A percentile compares a stretch with the other conserved stretches of the same genome.
Evolutionary conservation across 768 basidiomycete genomes (phyloP).

Genomic region (Lyophyllum shimeji): DNA sequence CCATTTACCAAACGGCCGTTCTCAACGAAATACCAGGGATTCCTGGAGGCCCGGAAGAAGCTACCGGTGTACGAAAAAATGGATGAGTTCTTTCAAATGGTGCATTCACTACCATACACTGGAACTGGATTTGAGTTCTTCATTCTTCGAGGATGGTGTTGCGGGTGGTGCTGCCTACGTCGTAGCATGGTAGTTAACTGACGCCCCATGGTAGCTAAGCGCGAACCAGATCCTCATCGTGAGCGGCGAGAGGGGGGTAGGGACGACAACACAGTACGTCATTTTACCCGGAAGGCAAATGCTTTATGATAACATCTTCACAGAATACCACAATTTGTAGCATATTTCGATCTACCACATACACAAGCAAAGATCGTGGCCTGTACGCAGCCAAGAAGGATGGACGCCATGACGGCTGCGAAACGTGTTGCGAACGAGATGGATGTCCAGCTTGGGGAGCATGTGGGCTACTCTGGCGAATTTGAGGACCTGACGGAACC

Average conservation of each 20-base stretch:
- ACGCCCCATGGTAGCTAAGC: constrained; percentile 50
- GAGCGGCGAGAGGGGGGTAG: constrained; percentile 94
- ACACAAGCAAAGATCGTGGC: constrained; percentile 88
- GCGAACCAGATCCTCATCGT: constrained; percentile 85
- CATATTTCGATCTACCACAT: constrained; percentile 91
- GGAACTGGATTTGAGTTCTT: constrained; percentile 45
- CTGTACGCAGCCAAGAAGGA: constrained; percentile 94
- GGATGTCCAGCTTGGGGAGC: constrained; percentile 93
- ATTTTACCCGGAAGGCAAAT: not conserved
- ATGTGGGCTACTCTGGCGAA: constrained; percentile 97
- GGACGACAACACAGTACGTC: constrained; percentile 92
- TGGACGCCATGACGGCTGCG: constrained; percentile 97
- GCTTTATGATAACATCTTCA: constrained; percentile 14
- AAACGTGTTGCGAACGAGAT: constrained; percentile 99
- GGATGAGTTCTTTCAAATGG: constrained; percentile 89
- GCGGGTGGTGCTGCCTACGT: constrained; percentile 20
- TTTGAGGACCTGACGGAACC: constrained; percentile 96
- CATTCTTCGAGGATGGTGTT: constrained; percentile 39
- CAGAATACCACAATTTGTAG: constrained; percentile 96
- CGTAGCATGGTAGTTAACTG: constrained; percentile 23
- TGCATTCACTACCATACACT: constrained; percentile 41
- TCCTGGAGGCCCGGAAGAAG: constrained; percentile 80
- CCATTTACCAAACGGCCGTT: constrained; percentile 86
- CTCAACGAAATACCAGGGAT: constrained; percentile 80
- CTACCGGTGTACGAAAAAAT: constrained; percentile 92